phyloP scores from a whole-genome alignment of 225 moss, liverwort and hornwort species.

The Bryum argenteum region DNA sequence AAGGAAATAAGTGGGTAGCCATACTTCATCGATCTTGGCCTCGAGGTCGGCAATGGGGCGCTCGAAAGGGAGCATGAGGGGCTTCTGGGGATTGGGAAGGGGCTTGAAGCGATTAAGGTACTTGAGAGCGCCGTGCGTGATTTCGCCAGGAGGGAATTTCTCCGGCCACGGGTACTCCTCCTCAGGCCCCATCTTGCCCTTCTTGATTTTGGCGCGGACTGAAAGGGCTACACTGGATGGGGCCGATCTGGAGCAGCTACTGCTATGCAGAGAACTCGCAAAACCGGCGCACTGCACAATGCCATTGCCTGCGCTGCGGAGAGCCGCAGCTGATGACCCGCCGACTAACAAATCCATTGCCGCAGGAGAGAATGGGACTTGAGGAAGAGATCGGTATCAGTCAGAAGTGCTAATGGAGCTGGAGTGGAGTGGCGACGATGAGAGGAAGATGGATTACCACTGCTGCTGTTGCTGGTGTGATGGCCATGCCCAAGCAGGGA shows the following conservation, averaged over 20 bases:
- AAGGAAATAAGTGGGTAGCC: not conserved
- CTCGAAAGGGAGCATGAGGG: conserved; percentile 86
- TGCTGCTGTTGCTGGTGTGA: not conserved
- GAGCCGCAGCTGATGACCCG: conserved; percentile 5
- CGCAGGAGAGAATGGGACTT: too few relatives aligned
- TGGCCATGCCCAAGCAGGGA: too few relatives aligned
- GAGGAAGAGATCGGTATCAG: not conserved
- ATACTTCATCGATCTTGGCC: conserved; percentile 91
- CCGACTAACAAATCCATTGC: conserved; percentile 36
- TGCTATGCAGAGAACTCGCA: conserved; percentile 12
- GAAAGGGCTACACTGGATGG: conserved; percentile 1
- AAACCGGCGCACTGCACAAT: conserved; percentile 52
- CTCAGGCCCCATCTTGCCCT: conserved; percentile 91
- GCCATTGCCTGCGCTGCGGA: conserved; percentile 71
- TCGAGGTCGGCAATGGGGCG: conserved; percentile 88
- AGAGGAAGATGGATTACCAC: not conserved
- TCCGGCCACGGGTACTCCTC: conserved; percentile 98
- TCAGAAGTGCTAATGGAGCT: not conserved
- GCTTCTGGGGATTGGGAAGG: conserved; percentile 79
- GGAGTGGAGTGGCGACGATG: not conserved
- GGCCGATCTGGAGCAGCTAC: not conserved
- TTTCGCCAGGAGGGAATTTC: conserved; percentile 69
- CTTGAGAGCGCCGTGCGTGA: conserved; percentile 62
- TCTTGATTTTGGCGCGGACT: conserved; percentile 77
- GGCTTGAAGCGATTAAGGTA: conserved; percentile 91